These are phyloP conservation scores for Telopea speciosissima DNA, from an alignment of 177 flowering plant genomes.

Conservation along the genomic window DNA sequence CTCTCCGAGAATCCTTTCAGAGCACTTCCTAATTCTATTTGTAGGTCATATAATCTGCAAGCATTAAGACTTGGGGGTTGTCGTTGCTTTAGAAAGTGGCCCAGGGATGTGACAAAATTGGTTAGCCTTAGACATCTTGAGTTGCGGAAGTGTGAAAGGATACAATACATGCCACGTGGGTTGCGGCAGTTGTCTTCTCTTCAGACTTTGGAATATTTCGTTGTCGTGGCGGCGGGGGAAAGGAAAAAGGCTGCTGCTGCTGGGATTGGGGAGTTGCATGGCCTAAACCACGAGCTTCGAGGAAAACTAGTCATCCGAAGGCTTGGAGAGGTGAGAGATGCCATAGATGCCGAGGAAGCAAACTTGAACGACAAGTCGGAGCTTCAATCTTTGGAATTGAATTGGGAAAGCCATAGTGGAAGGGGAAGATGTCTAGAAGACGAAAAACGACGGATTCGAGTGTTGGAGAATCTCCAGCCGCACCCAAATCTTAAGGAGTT, in stretches of 20 bases:
- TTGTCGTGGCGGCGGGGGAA: too few relatives aligned
- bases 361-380: neutral
- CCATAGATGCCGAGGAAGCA: neutral
- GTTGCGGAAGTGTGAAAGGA: too few relatives aligned
- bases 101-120: neutral
- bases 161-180: neutral
- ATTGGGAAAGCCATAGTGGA: too few relatives aligned
- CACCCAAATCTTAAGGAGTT: neutral
- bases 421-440: too few relatives aligned
- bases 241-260: too few relatives aligned
- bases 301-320: neutral
- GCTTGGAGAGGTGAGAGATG: neutral
- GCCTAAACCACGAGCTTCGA: neutral
- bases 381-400: neutral
- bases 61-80: neutral
- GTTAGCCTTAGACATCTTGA: neutral
- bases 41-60: neutral
- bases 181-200: neutral
- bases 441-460: too few relatives aligned
- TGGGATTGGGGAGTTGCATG: neutral
- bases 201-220: neutral
- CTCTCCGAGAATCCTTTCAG: neutral
- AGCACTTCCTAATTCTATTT: neutral
- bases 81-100: neutral
- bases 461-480: neutral